Base-by-base conservation (phyloP, 192 early-diverging fungal species). In the Chytriomyces hyalinus region DNA sequence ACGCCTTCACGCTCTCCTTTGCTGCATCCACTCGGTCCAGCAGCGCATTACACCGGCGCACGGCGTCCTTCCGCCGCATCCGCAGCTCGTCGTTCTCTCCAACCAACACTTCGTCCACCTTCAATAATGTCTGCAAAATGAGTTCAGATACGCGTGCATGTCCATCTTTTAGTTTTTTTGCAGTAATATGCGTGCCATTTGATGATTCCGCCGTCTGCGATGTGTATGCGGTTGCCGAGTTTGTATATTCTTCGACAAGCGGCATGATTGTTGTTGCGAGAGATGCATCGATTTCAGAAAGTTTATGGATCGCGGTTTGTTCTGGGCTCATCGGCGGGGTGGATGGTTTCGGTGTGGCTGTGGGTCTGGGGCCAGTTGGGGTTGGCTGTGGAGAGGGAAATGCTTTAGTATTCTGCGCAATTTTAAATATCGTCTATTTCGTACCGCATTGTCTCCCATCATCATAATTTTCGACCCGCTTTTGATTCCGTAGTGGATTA, bases 1-100 rank as follows among this genome's bases (percentile, higher is more conserved):
- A 73, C 43, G 13, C 68, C 67, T 22, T 48, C 49, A 91, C 88
- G 17, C 76, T 77, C n/a, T 87, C 87, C 73, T 87, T 91, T 69
- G 89, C 81, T 47, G 80, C 84, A 86, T 96, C 95, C 78, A 93
- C 85, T 70, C 87, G 80, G 81, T 95, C 93, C 81, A 95, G 83
- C 82, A 89, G 84, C 64, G 83, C 87, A 83, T 96, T 94, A 22
- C 91, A 84, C 48, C 85, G 74, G 75, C 86, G 83, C 49, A 96
- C 94, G 5, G 88, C 90, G 80, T 93, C 89, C 71, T 87, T 84
- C 81, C 95, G 80, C 80, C 89, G 90, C 80, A 86, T 78, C 59
- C 95, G 79, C 8, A 93, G 93, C 45, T 87, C 86, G 36, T 92
- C 90, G 70, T 92, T 90, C 8, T 88, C 83, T 63, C 88, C 87